Conservation (phyloP, 1,284 basidiomycete genomes). For the Fomes fomentarius region DNA sequence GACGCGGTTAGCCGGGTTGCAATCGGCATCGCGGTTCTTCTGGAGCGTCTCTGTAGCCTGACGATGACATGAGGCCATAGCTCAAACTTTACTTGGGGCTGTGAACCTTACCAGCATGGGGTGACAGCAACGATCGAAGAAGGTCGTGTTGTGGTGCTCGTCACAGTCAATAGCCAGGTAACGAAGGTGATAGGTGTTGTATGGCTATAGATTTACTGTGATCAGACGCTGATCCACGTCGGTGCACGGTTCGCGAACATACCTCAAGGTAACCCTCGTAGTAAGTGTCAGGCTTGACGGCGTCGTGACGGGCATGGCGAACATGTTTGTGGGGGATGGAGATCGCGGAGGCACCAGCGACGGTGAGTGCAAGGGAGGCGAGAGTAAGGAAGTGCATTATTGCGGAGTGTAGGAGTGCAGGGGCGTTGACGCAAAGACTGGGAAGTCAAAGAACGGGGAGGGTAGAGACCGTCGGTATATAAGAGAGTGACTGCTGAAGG, state of each 20-base stretch:
- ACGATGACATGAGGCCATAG: slow-evolving; percentile 1
- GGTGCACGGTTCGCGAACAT: no score
- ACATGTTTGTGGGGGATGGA: slow-evolving; percentile 43
- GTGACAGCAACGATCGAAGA: slow-evolving; percentile 67
- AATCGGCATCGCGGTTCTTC: slow-evolving; percentile 53
- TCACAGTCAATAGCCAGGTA: slow-evolving; percentile 63
- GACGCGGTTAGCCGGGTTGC: slow-evolving; percentile 40
- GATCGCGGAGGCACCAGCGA: slow-evolving; percentile 45
- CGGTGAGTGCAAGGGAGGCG: slow-evolving; percentile 52
- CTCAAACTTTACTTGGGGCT: background rate
- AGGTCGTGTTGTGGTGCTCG: slow-evolving; percentile 62
- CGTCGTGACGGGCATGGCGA: slow-evolving; percentile 31
- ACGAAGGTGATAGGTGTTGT: slow-evolving; percentile 66
- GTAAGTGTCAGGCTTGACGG: slow-evolving; percentile 45
- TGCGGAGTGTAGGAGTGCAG: slow-evolving; percentile 22
- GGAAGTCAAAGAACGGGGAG: slow-evolving; percentile 19
- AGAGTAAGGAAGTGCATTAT: slow-evolving; percentile 52
- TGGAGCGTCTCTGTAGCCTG: slow-evolving; percentile 53
- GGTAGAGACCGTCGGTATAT: slow-evolving; percentile 28
- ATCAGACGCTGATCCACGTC: no score
- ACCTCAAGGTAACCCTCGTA: slow-evolving; percentile 38
- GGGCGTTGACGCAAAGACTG: slow-evolving; percentile 33
- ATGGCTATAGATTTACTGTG: slow-evolving; percentile 48
- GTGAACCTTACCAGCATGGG: slow-evolving; percentile 47
- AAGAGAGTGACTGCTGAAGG: slow-evolving; percentile 32